Evolutionary conservation across 495 filamentous ascomycete species (phyloP).

Genomic region (Parathielavia hyrcaniae): DNA sequence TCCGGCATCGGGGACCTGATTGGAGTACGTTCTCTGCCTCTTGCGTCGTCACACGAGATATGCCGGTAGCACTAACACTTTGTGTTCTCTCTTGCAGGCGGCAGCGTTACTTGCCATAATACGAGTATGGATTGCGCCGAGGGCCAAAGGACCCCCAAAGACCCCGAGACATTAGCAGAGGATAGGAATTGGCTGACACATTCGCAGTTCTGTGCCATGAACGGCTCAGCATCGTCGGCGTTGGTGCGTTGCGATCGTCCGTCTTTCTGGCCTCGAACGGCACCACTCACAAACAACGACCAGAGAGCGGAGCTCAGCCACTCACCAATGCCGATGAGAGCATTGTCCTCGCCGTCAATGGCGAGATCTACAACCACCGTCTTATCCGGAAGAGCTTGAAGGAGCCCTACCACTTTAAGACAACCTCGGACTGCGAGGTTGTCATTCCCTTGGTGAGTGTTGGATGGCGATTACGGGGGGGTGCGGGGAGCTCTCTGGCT

Average conservation of each 20-base stretch:
- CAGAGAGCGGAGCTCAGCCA: constrained; percentile 92
- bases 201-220: constrained; percentile 87
- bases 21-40: constrained; percentile 75
- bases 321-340: constrained; percentile 83
- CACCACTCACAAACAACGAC: constrained; percentile 28
- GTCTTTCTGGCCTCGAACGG: constrained; percentile 20
- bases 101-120: constrained; percentile 78
- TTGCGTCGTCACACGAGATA: constrained; percentile 18
- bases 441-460: constrained; percentile 85
- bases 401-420: constrained; percentile 85
- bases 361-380: constrained; percentile 99
- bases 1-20: constrained; percentile 95
- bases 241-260: constrained; percentile 57
- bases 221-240: constrained; percentile 93
- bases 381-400: constrained; percentile 80
- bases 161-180: not conserved
- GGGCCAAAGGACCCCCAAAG: not conserved
- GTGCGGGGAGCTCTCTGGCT: not conserved
- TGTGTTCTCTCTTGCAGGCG: constrained; percentile 49
- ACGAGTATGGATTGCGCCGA: constrained; percentile 57
- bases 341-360: constrained; percentile 92
- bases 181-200: constrained; percentile 19
- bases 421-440: constrained; percentile 95
- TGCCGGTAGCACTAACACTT: constrained; percentile 19
- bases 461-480: no score